Evolutionary conservation across 148 eudicot species (phyloP).

Genomic region (Arctostaphylos glauca): DNA sequence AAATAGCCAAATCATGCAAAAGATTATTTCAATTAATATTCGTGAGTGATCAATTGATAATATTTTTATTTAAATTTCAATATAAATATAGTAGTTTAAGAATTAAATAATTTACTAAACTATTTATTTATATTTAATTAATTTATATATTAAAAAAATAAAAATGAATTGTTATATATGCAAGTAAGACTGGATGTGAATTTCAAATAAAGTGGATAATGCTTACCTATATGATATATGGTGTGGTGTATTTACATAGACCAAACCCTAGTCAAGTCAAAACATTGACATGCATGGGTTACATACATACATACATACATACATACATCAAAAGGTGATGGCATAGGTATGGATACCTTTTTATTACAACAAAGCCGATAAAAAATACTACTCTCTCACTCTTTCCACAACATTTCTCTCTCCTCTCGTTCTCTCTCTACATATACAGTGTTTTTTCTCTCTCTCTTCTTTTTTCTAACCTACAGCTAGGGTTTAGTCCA

Average conservation of each 20-base stretch:
- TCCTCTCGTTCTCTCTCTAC: not conserved
- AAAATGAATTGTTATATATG: not conserved
- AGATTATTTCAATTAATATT: no score
- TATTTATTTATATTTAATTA: no score
- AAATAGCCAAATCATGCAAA: no score
- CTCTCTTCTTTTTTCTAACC: conserved; percentile 4
- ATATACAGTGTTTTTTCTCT: not conserved
- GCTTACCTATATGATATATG: not conserved
- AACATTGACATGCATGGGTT: not conserved
- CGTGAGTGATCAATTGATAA: no score
- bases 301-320: not conserved
- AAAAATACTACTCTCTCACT: conserved; percentile 6
- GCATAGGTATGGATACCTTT: not conserved
- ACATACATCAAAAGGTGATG: not conserved
- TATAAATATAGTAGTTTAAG: no score
- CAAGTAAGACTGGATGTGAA: not conserved
- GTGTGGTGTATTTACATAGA: not conserved
- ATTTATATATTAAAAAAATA: not conserved
- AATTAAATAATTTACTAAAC: no score
- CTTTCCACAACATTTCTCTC: not conserved
- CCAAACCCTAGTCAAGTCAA: not conserved
- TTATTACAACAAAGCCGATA: conserved; percentile 16
- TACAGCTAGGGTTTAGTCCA: conserved; percentile 16
- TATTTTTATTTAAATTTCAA: no score
- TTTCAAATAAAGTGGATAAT: not conserved